A percentile compares a stretch with the other conserved stretches of the same genome.
phyloP scores from a whole-genome alignment of 352 stramenopile genomes.

The Phytophthora sojae region DNA sequence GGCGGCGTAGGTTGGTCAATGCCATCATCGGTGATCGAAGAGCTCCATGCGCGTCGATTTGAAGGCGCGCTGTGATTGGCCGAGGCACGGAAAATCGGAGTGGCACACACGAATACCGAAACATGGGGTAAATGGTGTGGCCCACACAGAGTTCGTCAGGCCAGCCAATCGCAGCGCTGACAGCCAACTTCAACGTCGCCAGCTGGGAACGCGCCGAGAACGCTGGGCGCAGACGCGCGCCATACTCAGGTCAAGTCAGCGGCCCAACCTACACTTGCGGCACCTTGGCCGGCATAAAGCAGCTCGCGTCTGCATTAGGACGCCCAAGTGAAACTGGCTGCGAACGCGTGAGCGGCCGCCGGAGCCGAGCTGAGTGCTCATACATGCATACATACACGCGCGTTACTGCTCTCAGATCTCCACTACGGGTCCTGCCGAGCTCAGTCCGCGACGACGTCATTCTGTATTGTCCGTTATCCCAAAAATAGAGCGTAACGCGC shows the following conservation, averaged over 20 bases:
- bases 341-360: background rate
- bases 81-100: slow-evolving; percentile 1
- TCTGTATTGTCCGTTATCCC: slow-evolving; percentile 27
- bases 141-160: slow-evolving; percentile 9
- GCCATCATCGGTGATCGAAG: background rate
- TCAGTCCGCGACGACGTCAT: slow-evolving; percentile 3
- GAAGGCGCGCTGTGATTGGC: slow-evolving; percentile 8
- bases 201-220: slow-evolving; percentile 2
- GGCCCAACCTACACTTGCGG: slow-evolving; percentile 8
- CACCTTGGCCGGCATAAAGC: slow-evolving; percentile 21
- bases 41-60: background rate
- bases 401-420: background rate
- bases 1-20: slow-evolving; percentile 14
- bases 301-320: slow-evolving; percentile 15
- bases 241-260: slow-evolving; percentile 3
- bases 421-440: background rate
- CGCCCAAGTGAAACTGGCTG: slow-evolving; percentile 12
- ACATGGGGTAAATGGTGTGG: background rate
- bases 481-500: slow-evolving; percentile 23
- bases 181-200: slow-evolving; percentile 22
- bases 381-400: no score
- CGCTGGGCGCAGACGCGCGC: background rate
- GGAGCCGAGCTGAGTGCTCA: no score
- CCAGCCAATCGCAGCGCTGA: slow-evolving; percentile 13
- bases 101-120: slow-evolving; percentile 5